Percentiles rank a stretch among this genome's conserved stretches.
Conservation (phyloP, 352 stramenopile genomes). For the Globisporangium iwayamae region DNA sequence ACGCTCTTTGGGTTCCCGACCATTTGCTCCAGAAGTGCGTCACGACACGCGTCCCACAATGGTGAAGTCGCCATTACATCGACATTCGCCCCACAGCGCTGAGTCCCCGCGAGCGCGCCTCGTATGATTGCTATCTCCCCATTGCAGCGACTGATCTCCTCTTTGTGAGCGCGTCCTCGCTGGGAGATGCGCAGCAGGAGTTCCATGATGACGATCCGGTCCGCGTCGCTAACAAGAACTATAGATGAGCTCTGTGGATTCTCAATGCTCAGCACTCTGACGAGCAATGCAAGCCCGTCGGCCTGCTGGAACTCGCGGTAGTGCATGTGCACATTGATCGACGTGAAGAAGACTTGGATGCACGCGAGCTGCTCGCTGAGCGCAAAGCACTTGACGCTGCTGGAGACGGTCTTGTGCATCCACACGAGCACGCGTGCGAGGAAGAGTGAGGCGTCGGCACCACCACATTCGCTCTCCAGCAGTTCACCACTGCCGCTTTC, state of each 20-base stretch:
- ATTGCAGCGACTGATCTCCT: conserved; percentile 38
- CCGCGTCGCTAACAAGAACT: conserved; percentile 8
- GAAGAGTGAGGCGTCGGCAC: conserved; percentile 37
- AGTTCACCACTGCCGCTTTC: conserved; percentile 15
- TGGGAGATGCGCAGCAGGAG: conserved; percentile 44
- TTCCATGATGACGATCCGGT: conserved; percentile 31
- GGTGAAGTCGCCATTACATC: conserved; percentile 5
- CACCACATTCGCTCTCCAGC: conserved; percentile 46
- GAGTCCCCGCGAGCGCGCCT: conserved; percentile 24
- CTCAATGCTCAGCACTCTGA: conserved; percentile 31
- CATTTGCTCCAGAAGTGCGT: conserved; percentile 56
- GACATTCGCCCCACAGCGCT: not conserved
- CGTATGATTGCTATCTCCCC: conserved; percentile 46
- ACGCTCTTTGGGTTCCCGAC: conserved; percentile 38
- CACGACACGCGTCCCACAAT: conserved; percentile 33
- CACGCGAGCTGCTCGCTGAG: conserved; percentile 47
- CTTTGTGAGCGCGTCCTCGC: conserved; percentile 34
- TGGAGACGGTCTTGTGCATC: conserved; percentile 48
- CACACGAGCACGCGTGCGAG: conserved; percentile 58
- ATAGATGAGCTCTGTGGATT: not conserved
- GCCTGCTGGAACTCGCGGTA: conserved; percentile 53
- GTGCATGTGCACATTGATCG: conserved; percentile 32
- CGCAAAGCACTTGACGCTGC: conserved; percentile 17
- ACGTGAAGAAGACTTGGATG: conserved; percentile 46
- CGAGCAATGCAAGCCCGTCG: conserved; percentile 42